Conservation (phyloP, 2,329 filamentous ascomycete genomes). For the Phoma sp. region DNA sequence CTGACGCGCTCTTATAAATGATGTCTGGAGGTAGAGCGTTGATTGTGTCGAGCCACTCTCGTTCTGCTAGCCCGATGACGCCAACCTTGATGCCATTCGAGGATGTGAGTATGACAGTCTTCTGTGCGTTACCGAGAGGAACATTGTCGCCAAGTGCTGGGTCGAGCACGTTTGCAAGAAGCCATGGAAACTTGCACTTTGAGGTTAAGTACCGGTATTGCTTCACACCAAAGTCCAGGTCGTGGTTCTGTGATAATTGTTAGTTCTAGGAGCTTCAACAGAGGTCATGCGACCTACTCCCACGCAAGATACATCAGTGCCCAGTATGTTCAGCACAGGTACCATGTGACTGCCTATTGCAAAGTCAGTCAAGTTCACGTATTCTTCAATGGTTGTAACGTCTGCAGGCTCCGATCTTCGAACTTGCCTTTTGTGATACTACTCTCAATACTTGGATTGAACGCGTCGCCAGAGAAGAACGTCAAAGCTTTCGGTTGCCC, state of each 20-base stretch:
- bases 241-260: conserved; percentile 72
- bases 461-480: conserved; percentile 90
- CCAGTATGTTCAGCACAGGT: conserved; percentile 78
- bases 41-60: conserved; percentile 89
- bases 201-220: conserved; percentile 77
- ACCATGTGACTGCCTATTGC: conserved; percentile 80
- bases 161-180: conserved; percentile 87
- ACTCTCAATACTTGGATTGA: conserved; percentile 89
- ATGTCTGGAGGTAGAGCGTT: conserved; percentile 84
- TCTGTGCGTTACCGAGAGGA: conserved; percentile 76
- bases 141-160: conserved; percentile 78
- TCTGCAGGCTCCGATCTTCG: neutral
- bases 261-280: conserved; percentile 9
- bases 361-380: neutral
- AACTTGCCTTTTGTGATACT: conserved; percentile 80
- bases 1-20: conserved; percentile 79
- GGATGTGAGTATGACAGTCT: conserved; percentile 77
- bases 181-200: conserved; percentile 86
- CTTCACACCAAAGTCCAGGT: conserved; percentile 87
- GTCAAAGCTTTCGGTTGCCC: conserved; percentile 73
- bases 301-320: conserved; percentile 81
- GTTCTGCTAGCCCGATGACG: conserved; percentile 83
- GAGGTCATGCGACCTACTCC: conserved; percentile 64
- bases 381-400: neutral
- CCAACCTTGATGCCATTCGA: conserved; percentile 88